Conservation (phyloP, 176 grass and related monocot genomes). For the Miscanthus lutarioriparius region DNA sequence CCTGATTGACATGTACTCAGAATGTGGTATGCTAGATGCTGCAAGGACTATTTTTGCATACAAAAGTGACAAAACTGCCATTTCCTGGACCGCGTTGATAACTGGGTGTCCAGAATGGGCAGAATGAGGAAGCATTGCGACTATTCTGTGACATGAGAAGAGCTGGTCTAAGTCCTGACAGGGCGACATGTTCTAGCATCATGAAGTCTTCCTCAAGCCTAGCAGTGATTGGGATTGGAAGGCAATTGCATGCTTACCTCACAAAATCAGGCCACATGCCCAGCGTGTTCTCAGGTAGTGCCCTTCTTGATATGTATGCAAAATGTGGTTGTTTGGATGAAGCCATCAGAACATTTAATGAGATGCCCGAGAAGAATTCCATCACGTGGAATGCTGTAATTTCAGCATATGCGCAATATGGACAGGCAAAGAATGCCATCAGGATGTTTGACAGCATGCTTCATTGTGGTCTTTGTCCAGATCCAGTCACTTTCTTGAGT, state of each 20-base stretch:
- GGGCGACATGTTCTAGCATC: slow-evolving; percentile 64
- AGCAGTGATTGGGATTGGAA: slow-evolving; percentile 55
- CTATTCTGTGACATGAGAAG: slow-evolving; percentile 66
- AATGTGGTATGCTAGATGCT: slow-evolving; percentile 51
- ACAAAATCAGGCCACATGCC: slow-evolving; percentile 55
- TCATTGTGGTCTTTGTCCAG: slow-evolving; percentile 51
- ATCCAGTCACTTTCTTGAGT: slow-evolving; percentile 80
- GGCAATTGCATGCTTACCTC: slow-evolving; percentile 61
- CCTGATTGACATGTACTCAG: slow-evolving; percentile 76
- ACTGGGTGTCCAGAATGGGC: slow-evolving; percentile 61
- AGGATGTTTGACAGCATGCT: slow-evolving; percentile 79
- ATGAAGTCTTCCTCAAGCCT: slow-evolving; percentile 67
- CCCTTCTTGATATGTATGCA: slow-evolving; percentile 89
- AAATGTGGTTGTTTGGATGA: slow-evolving; percentile 74
- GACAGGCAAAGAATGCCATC: slow-evolving; percentile 67
- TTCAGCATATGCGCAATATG: slow-evolving; percentile 71
- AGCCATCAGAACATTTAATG: slow-evolving; percentile 59
- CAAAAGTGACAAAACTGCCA: slow-evolving; percentile 41
- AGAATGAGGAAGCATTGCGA: slow-evolving; percentile 48
- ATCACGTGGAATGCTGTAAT: slow-evolving; percentile 83
- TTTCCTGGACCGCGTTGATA: slow-evolving; percentile 69
- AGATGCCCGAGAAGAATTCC: slow-evolving; percentile 78
- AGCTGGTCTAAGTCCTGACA: slow-evolving; percentile 49
- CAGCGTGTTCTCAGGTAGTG: slow-evolving; percentile 66
- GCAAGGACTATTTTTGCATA: slow-evolving; percentile 49